A percentile compares a stretch with the other conserved stretches of the same genome.
Evolutionary conservation across 1,284 basidiomycete species (phyloP).

Genomic region (Afroboletus lepidellus): DNA sequence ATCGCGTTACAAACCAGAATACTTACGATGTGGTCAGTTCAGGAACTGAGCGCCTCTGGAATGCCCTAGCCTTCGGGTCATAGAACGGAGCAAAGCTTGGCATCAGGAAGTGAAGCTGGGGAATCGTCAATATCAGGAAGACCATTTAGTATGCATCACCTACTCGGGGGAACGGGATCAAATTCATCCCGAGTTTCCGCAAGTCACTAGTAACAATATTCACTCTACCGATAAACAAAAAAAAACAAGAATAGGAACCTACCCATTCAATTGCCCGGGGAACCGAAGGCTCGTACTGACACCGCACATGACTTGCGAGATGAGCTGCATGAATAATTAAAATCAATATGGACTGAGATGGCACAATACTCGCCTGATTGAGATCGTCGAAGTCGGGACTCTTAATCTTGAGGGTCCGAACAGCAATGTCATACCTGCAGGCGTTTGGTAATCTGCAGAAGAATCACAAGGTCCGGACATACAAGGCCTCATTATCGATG

Average conservation of each 20-base stretch:
- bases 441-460: neutral
- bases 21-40: slow-evolving; percentile 70
- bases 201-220: slow-evolving; percentile 62
- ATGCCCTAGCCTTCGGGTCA: slow-evolving; percentile 61
- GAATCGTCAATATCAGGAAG: neutral
- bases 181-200: slow-evolving; percentile 91
- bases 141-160: slow-evolving; percentile 22
- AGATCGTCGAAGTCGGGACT: slow-evolving; percentile 74
- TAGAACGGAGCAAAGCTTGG: slow-evolving; percentile 85
- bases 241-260: slow-evolving; percentile 15
- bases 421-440: slow-evolving; percentile 77
- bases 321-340: slow-evolving; percentile 46
- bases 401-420: slow-evolving; percentile 72
- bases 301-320: slow-evolving; percentile 87
- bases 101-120: slow-evolving; percentile 85
- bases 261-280: slow-evolving; percentile 92
- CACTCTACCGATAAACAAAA: neutral
- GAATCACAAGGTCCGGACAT: slow-evolving; percentile 22
- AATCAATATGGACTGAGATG: slow-evolving; percentile 1
- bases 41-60: slow-evolving; percentile 58
- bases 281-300: slow-evolving; percentile 89
- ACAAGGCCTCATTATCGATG: slow-evolving; percentile 94
- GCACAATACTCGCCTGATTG: slow-evolving; percentile 61
- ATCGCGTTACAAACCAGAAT: neutral
- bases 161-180: slow-evolving; percentile 89